A percentile compares a stretch with the other conserved stretches of the same genome.
Evolutionary conservation across 768 basidiomycete genomes (phyloP).

Genomic region (Collybia nuda): DNA sequence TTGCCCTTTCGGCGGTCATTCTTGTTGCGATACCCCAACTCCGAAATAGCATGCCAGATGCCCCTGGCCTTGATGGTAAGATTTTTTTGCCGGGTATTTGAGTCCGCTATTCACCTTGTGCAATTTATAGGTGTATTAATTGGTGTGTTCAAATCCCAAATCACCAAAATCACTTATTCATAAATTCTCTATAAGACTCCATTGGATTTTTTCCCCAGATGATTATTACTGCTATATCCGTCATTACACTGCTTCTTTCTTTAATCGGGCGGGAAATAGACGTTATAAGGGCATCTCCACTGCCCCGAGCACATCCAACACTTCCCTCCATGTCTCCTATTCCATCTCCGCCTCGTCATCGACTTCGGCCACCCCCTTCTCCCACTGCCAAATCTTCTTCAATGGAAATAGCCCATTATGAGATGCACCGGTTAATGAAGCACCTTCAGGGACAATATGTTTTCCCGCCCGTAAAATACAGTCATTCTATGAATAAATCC

Average conservation of each 20-base stretch:
- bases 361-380: conserved; percentile 25
- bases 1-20: conserved; percentile 38
- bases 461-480: conserved; percentile 36
- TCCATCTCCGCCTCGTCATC: conserved; percentile 14
- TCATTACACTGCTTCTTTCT: conserved; percentile 39
- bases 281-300: conserved; percentile 2
- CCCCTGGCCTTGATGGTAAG: conserved; percentile 48
- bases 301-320: conserved; percentile 3
- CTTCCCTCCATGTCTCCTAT: neutral
- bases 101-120: neutral
- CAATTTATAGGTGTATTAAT: conserved; percentile 40
- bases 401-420: conserved; percentile 34
- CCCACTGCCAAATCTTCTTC: conserved; percentile 28
- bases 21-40: conserved; percentile 49
- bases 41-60: conserved; percentile 56
- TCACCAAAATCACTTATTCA: neutral
- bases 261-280: conserved; percentile 43
- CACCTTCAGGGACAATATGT: conserved; percentile 40
- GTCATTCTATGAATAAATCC: conserved; percentile 13
- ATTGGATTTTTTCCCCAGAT: conserved; percentile 65
- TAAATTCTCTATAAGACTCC: conserved; percentile 33
- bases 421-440: conserved; percentile 32
- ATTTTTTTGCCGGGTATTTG: neutral
- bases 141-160: conserved; percentile 27
- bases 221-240: conserved; percentile 41